Percentiles rank a stretch among this genome's conserved stretches.
These are phyloP conservation scores for Themeda triandra DNA, from an alignment of 176 grass and related monocot species.

Conservation along the genomic window DNA sequence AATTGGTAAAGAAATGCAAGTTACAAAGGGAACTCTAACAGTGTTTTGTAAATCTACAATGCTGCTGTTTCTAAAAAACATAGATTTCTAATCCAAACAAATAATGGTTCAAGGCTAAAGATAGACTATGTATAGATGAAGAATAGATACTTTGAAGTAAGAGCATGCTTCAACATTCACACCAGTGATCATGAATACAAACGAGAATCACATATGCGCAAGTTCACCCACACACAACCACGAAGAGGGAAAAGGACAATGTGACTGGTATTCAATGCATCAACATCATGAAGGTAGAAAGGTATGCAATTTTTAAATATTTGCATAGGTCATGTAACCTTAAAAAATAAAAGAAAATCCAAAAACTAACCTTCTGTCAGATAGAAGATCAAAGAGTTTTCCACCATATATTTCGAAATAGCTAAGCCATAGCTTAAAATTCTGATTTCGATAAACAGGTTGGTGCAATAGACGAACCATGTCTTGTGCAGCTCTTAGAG, in stretches of 20 bases:
- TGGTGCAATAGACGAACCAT: conserved; percentile 78
- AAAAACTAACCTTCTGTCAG: conserved; percentile 78
- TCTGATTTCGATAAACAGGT: conserved; percentile 82
- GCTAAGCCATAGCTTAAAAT: conserved; percentile 99
- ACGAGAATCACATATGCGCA: neutral
- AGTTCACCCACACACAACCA: neutral
- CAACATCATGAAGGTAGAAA: neutral
- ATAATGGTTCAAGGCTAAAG: neutral
- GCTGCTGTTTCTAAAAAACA: neutral
- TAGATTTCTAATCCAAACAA: neutral
- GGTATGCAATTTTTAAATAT: neutral
- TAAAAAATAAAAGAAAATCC: neutral
- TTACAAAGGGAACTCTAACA: conserved; percentile 8
- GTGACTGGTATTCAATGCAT: neutral
- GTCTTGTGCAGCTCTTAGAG: conserved; percentile 84
- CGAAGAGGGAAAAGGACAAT: neutral
- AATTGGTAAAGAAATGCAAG: neutral
- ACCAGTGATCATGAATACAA: neutral
- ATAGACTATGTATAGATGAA: neutral
- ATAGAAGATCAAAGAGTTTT: conserved; percentile 98
- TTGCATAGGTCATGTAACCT: neutral
- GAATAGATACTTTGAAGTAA: neutral
- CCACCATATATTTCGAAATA: conserved; percentile 99
- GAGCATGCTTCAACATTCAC: neutral
- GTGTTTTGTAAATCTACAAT: neutral